Evolutionary conservation across 2,329 filamentous ascomycete species (phyloP).

Genomic region (Pseudopyricularia javanii): DNA sequence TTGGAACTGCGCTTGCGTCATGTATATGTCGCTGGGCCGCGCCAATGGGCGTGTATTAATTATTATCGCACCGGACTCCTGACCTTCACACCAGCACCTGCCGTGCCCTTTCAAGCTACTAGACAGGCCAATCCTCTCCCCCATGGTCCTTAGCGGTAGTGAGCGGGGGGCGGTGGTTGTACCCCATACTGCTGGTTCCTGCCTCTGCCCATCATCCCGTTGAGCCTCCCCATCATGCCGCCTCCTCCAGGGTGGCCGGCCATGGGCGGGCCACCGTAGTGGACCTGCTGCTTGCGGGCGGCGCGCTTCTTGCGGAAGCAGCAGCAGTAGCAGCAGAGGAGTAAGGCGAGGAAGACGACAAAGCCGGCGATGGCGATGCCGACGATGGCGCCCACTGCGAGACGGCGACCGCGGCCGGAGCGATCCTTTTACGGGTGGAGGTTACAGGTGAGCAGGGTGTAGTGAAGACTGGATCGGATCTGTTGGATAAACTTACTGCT

Average conservation of each 20-base stretch:
- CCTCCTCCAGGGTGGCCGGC: not conserved
- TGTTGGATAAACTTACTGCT: not conserved
- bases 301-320: not conserved
- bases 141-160: not conserved
- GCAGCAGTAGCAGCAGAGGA: not conserved
- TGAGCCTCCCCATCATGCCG: not conserved
- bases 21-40: no score
- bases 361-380: not conserved
- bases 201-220: not conserved
- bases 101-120: no score
- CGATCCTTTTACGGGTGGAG: not conserved
- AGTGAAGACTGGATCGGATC: no score
- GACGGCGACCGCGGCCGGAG: not conserved
- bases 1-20: no score
- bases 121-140: no score
- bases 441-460: not conserved
- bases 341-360: not conserved
- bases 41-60: no score
- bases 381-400: not conserved
- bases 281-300: not conserved
- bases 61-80: no score
- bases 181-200: not conserved
- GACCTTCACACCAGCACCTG: no score
- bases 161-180: not conserved
- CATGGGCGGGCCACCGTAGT: not conserved